These are phyloP conservation scores for Boletus vermiculosoides DNA, from an alignment of 768 basidiomycete genomes.

Conservation along the genomic window DNA sequence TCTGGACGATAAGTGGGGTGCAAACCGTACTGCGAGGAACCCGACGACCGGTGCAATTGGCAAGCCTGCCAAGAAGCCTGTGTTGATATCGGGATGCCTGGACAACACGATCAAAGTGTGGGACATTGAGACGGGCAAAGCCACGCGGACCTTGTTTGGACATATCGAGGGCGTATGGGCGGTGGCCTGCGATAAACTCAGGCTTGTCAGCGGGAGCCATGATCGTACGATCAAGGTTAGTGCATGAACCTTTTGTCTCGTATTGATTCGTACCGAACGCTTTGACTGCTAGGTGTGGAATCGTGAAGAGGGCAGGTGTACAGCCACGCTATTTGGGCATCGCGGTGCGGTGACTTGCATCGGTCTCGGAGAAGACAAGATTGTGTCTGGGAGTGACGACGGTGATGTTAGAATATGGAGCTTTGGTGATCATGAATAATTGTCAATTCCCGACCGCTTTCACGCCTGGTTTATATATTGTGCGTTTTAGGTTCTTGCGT, in stretches of 20 bases:
- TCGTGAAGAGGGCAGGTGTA: conserved; percentile 83
- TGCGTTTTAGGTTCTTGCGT: neutral
- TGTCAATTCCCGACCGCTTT: neutral
- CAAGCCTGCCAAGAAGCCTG: conserved; percentile 47
- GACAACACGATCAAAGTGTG: conserved; percentile 96
- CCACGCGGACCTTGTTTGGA: conserved; percentile 84
- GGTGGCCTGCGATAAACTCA: conserved; percentile 87
- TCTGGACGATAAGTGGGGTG: conserved; percentile 12
- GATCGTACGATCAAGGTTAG: conserved; percentile 95
- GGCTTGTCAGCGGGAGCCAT: conserved; percentile 91
- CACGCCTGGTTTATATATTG: neutral
- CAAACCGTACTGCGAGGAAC: conserved; percentile 3
- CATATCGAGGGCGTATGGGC: conserved; percentile 99
- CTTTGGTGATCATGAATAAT: conserved; percentile 42
- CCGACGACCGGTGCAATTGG: conserved; percentile 15
- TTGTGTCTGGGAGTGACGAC: conserved; percentile 95
- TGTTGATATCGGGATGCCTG: conserved; percentile 85
- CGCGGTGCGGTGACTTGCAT: conserved; percentile 92
- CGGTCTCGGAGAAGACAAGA: conserved; percentile 89
- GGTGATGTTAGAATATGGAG: conserved; percentile 85
- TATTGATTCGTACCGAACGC: neutral
- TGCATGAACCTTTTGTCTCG: conserved; percentile 3
- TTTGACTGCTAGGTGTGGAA: conserved; percentile 74
- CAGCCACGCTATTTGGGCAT: conserved; percentile 89
- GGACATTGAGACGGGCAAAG: conserved; percentile 87